Base-by-base conservation (phyloP, 1,284 basidiomycete genomes). In the Cryptococcus floricola region DNA sequence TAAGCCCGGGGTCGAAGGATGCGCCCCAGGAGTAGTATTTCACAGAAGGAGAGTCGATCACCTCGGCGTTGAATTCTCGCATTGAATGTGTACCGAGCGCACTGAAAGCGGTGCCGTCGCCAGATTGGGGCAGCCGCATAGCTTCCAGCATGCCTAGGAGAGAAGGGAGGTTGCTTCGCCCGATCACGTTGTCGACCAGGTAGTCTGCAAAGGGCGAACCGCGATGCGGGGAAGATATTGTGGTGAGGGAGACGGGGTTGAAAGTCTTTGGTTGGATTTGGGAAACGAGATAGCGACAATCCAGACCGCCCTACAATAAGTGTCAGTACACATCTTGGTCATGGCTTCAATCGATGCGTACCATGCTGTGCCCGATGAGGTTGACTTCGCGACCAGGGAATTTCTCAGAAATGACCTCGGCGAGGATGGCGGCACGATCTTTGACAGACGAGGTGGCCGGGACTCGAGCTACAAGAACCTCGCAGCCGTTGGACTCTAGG, bases 11-110 rank as follows among this genome's bases (percentile, higher is more conserved):
- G 13, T 88, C 84, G 72, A 92, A 94, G 23, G 81, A 81, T 5
- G 94, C 93, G 10, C 94, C 94, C 88, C 91, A 98, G 66, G 88
- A 91, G 68, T 88, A 94, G 76, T 97, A 97, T 61, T 84, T 82
- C 55, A 96, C 87, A 31, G 83, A 83, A 0, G 82, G 80, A 1
- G 86, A 82, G 66, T 97, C 86, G 0, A 88, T 86, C 0, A 89
- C 90, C 42, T 86, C 81, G 57, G 87, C 83, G 71, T 98, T 98
- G 78, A 98, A 98, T 56, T 82, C 78, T 38, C 81, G 82, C 93
- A 97, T 97, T 57, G 85, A 85, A 39, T 86, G 84, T n/a, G 87
- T 77, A 0, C 91, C 93, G 46, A 98, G 83, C 52, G 83, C 87
- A 67, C 91, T 85, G 63, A 97, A 97, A 3, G 94, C 94, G 58